Evolutionary conservation across 768 basidiomycete genomes (phyloP).

Genomic region (Rhizopogon vinicolor): DNA sequence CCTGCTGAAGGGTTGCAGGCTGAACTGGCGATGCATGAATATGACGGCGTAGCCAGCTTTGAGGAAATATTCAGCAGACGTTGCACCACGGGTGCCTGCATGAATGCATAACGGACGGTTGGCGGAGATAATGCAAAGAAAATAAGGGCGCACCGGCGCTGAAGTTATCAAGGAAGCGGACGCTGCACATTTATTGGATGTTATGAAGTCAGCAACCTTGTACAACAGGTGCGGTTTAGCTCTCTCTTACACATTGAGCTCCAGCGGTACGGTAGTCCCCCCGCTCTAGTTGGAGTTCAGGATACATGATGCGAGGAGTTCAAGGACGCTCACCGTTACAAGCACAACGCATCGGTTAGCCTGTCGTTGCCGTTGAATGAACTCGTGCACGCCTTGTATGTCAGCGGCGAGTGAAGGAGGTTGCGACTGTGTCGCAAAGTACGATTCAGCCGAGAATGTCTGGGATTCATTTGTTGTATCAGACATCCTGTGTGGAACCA

Average conservation of each 20-base stretch:
- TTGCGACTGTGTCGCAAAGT: constrained; percentile 84
- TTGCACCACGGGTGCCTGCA: constrained; percentile 90
- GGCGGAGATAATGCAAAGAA: not conserved
- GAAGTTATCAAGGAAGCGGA: constrained; percentile 98
- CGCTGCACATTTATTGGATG: constrained; percentile 48
- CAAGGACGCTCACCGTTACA: constrained; percentile 70
- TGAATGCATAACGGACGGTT: constrained; percentile 1
- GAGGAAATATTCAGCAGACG: constrained; percentile 97
- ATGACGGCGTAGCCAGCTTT: constrained; percentile 94
- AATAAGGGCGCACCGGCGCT: constrained; percentile 69
- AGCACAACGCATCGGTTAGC: constrained; percentile 78
- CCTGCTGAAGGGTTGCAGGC: constrained; percentile 93
- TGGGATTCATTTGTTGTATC: constrained; percentile 9
- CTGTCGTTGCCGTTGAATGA: constrained; percentile 63
- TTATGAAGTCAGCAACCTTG: constrained; percentile 16
- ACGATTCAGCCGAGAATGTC: constrained; percentile 79
- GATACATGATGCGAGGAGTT: not conserved
- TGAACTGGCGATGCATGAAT: constrained; percentile 98
- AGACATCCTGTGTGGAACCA: constrained; percentile 9
- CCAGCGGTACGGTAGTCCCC: constrained; percentile 95
- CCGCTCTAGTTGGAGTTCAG: constrained; percentile 64
- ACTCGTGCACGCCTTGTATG: constrained; percentile 57
- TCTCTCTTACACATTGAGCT: constrained; percentile 92
- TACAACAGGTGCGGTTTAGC: constrained; percentile 1
- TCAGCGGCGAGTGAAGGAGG: constrained; percentile 72